Percentiles rank a stretch among this genome's conserved stretches.
phyloP scores from a whole-genome alignment of 1,284 basidiomycete genomes.

The Ganoderma lingzhi region DNA sequence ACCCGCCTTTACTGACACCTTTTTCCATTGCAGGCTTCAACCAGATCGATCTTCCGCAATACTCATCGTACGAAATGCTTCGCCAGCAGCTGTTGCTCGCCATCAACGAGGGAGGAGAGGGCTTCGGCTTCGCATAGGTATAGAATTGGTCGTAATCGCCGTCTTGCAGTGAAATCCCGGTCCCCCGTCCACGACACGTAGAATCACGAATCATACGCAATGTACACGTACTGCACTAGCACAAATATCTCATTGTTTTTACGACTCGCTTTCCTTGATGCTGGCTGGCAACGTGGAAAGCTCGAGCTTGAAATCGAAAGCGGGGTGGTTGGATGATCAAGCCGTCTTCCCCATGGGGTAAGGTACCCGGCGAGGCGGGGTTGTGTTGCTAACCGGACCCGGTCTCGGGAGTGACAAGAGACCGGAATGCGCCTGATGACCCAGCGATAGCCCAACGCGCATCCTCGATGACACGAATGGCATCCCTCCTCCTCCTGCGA shows the following conservation, averaged over 20 bases:
- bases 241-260: slow-evolving; percentile 8
- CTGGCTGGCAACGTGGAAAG: neutral
- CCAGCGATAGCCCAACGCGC: neutral
- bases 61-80: slow-evolving; percentile 93
- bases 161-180: slow-evolving; percentile 17
- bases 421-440: slow-evolving; percentile 1
- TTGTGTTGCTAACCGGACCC: neutral
- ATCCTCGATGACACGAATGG: neutral
- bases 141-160: slow-evolving; percentile 19
- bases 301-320: too few species aligned
- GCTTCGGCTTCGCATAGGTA: slow-evolving; percentile 83
- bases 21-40: slow-evolving; percentile 67
- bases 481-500: neutral
- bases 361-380: neutral
- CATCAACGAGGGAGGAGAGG: slow-evolving; percentile 93
- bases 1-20: slow-evolving; percentile 4
- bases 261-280: neutral
- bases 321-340: neutral
- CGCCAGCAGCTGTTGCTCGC: slow-evolving; percentile 88
- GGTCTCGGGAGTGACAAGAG: neutral
- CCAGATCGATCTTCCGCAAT: slow-evolving; percentile 90
- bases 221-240: slow-evolving; percentile 32
- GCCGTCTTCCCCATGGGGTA: neutral
- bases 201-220: slow-evolving; percentile 24
- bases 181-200: slow-evolving; percentile 14